Base-by-base conservation (phyloP, 2,329 filamentous ascomycete genomes). In the Epichloe uncinata region DNA sequence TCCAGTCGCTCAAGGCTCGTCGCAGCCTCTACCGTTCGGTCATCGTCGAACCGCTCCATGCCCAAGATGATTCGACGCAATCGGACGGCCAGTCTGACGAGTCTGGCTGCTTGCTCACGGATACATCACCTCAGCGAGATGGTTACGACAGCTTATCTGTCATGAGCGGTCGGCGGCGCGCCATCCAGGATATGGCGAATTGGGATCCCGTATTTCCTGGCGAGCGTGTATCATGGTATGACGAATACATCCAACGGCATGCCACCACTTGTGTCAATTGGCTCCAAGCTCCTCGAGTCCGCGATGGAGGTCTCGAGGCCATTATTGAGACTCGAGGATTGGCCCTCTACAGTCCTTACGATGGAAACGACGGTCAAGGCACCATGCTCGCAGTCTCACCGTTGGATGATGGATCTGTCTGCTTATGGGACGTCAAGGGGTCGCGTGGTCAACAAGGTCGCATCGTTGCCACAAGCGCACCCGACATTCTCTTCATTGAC, bases 391-490 rank as follows among this genome's bases (percentile, higher is more conserved):
- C 87, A 0, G 75, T 95, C 15, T 83, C 85, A 0, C 87, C 89
- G 2, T 70, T 95, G 7, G 87, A 94, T 52, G 87, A 96, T 61
- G 89, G 89, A 0, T 88, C 86, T 47, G 76, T 96, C n/a, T 87
- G 84, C 57, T 67, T 95, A 6, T 96, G 89, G 89, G 85, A 95
- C 60, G 70, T 87, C 47, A 79, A 75, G 49, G 77, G 76, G 1
- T 75, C 73, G 33, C 68, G 69, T 45, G 66, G 66, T 5, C 71
- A 62, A 54, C 76, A 74, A 55, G 85, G 86, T 2, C 76, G 72
- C 3, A 77, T 93, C 34, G 56, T 86, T 11, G 80, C 77, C 1
- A 76, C 75, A 53, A 93, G 85, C 63, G 69, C 69, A 18, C 71
- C 81, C 0, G 84, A 83, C 0, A 71, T 91, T 8, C 71, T 95